Conservation (phyloP, 805 yeast genomes). For the Ogataea saltuana region DNA sequence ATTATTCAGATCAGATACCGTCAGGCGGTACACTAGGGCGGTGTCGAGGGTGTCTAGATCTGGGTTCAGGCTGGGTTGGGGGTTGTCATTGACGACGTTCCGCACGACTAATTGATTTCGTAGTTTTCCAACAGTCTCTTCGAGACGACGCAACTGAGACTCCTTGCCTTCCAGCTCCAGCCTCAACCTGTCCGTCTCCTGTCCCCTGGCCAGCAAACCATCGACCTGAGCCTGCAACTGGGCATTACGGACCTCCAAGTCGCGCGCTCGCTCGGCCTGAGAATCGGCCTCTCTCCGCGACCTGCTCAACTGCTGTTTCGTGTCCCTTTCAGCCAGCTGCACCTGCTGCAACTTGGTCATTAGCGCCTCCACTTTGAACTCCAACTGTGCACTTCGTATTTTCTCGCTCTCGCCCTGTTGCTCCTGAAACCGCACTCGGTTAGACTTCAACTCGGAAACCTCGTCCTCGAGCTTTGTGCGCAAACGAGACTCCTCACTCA, state of each 20-base stretch:
- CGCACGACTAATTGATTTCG: slow-evolving; percentile 2
- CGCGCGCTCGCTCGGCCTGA: neutral
- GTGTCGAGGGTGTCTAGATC: slow-evolving; percentile 10
- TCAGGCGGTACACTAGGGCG: slow-evolving; percentile 11
- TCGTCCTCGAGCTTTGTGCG: slow-evolving; percentile 3
- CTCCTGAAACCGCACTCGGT: neutral
- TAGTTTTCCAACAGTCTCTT: slow-evolving; percentile 1
- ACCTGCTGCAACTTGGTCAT: slow-evolving; percentile 6
- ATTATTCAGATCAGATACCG: slow-evolving; percentile 8
- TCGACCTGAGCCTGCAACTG: slow-evolving; percentile 3
- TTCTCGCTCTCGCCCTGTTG: slow-evolving; percentile 1
- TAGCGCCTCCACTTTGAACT: slow-evolving; percentile 7
- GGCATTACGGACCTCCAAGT: slow-evolving; percentile 1
- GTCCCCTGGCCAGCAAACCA: neutral
- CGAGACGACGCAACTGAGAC: neutral
- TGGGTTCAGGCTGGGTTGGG: neutral
- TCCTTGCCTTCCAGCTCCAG: neutral
- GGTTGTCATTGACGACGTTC: neutral
- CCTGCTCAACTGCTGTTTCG: neutral
- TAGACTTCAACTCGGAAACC: neutral
- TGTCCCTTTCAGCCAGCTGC: neutral
- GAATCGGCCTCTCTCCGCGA: too few relatives aligned
- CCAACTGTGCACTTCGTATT: neutral
- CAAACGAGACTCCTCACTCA: neutral
- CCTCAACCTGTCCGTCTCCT: neutral